Percentiles rank a stretch among this genome's conserved stretches.
These are phyloP conservation scores for Crithidia fasciculata DNA, from an alignment of 208 protist genomes.

Conservation along the genomic window DNA sequence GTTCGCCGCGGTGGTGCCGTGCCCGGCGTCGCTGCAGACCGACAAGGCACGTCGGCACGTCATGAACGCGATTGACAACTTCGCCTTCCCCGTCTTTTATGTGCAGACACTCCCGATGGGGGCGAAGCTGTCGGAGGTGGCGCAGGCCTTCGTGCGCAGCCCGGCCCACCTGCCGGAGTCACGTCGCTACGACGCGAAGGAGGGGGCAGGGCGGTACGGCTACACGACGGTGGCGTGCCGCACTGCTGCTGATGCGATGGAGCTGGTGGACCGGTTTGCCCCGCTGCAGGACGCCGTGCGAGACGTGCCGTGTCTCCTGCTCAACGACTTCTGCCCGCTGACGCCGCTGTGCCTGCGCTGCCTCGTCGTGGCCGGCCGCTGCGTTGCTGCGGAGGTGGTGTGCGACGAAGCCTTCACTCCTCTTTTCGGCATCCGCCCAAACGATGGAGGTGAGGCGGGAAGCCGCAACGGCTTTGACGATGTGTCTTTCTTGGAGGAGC, in stretches of 20 bases:
- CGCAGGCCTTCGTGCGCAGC: conserved; percentile 51
- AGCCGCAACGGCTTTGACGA: neutral
- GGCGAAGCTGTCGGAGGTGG: conserved; percentile 49
- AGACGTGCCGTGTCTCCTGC: conserved; percentile 54
- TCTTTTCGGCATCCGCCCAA: conserved; percentile 38
- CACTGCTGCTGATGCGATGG: conserved; percentile 45
- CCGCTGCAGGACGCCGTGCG: conserved; percentile 48
- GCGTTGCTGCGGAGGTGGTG: conserved; percentile 66
- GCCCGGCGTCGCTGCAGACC: conserved; percentile 34
- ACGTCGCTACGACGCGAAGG: conserved; percentile 27
- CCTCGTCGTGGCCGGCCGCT: conserved; percentile 52
- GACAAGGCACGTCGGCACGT: conserved; percentile 31
- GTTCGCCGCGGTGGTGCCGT: conserved; percentile 69
- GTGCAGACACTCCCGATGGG: conserved; percentile 62
- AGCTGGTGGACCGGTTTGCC: conserved; percentile 31
- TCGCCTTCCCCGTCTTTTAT: conserved; percentile 54
- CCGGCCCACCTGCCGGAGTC: conserved; percentile 40
- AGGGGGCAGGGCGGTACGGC: conserved; percentile 33
- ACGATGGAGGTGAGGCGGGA: conserved; percentile 12
- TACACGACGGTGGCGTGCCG: conserved; percentile 52
- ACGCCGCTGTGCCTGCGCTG: conserved; percentile 48
- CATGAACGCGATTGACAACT: conserved; percentile 46
- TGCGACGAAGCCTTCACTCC: conserved; percentile 46
- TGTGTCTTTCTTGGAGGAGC: neutral
- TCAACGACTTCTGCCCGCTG: conserved; percentile 59